Base-by-base conservation (phyloP, 352 stramenopile genomes). In the Chrysophaeum taylorii region DNA sequence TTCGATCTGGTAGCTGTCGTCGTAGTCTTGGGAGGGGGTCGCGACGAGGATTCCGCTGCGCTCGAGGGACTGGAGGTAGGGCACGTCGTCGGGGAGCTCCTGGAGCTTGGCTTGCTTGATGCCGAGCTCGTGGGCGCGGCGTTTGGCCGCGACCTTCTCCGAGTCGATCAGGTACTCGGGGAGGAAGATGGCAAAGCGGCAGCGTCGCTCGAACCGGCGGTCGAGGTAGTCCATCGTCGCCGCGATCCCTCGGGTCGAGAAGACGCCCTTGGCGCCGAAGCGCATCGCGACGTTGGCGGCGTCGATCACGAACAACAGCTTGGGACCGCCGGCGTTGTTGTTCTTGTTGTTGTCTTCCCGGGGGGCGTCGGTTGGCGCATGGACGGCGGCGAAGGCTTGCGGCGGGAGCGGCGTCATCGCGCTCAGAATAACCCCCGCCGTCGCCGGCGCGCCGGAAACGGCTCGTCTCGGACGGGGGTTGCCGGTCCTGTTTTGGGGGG, bases 1-100 rank as follows among this genome's bases (percentile, higher is more conserved):
- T 54, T 91, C 81, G 69, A 92, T 90, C 75, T 83, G 87, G 76
- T 91, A 92, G 45, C 84, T 83, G 68, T 92, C 86, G 68, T 90
- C 85, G 69, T 90, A 91, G 73, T 91, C 85, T 48, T 89, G 82
- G 21, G 82, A 72, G 0, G 86, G 85, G 25, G 42, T 70, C 25
- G 54, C 54, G 41, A 53, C 53, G 43, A 62, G 68, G 27, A 70
- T 35, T 87, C 76, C 57, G 33, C 33, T 2, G 33, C 57, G 31
- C 57, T 66, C 33, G 77, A 91, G 81, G 18, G 57, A 39, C 66
- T 85, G 76, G 35, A 91, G 73, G 37, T 89, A 72, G 29, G 70
- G 71, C 1, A 85, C 81, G 57, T 89, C 74, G 64, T 91, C 83
- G 21, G 85, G 85, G 21, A 87, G 74, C 73, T 87, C 57, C 50